These are phyloP conservation scores for Aspergillus persii DNA, from an alignment of 2,329 filamentous ascomycete species.

Conservation along the genomic window DNA sequence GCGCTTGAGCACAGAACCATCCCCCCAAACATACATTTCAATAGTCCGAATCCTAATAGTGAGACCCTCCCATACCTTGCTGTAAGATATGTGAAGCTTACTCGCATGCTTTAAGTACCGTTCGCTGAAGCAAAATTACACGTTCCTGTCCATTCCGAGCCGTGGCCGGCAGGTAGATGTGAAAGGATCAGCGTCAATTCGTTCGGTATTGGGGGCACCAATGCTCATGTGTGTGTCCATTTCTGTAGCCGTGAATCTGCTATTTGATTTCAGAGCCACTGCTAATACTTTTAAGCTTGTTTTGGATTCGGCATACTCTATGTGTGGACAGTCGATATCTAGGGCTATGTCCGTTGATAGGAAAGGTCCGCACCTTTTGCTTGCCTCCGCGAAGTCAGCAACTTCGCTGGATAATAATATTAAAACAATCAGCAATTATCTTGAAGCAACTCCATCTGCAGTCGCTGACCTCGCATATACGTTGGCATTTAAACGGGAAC, in stretches of 20 bases:
- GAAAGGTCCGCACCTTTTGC: background rate
- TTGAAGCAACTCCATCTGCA: background rate
- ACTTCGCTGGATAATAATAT: background rate
- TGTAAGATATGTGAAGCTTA: background rate
- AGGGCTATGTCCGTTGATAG: background rate
- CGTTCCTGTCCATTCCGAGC: constrained; percentile 2
- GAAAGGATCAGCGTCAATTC: constrained; percentile 26
- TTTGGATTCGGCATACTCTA: background rate
- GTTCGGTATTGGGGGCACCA: constrained; percentile 22
- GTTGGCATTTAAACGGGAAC: constrained; percentile 4
- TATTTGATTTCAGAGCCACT: too few species aligned
- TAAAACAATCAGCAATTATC: background rate
- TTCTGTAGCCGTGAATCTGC: background rate
- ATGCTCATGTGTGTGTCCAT: constrained; percentile 7
- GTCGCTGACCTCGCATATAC: constrained; percentile 8
- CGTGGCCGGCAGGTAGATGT: constrained; percentile 19
- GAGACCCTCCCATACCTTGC: background rate
- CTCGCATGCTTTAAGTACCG: constrained; percentile 7
- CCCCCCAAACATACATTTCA: constrained; percentile 21
- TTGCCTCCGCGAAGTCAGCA: constrained; percentile 1
- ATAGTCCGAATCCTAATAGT: constrained; percentile 24
- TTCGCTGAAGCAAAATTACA: constrained; percentile 9
- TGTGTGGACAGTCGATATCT: background rate
- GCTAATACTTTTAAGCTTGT: background rate
- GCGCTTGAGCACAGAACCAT: constrained; percentile 19